Conservation (phyloP, 2,329 filamentous ascomycete species). For the Dothiorella sarmentorum region DNA sequence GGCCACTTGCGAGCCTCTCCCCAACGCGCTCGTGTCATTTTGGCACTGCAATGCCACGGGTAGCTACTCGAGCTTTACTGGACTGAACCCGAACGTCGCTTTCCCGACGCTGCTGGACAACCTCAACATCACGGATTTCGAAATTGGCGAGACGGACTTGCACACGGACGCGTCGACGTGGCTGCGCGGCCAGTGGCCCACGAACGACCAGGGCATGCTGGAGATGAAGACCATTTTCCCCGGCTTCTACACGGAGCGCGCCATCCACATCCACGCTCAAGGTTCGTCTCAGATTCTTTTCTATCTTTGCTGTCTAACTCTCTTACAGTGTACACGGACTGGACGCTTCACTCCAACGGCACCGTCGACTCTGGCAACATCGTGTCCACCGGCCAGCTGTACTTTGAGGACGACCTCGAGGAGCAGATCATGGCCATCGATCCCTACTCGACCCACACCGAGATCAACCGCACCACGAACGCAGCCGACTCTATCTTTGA, state of each 20-base stretch:
- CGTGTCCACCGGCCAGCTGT: conserved; percentile 34
- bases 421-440: conserved; percentile 34
- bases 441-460: conserved; percentile 33
- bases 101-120: conserved; percentile 26
- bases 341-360: conserved; percentile 27
- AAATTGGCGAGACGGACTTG: conserved; percentile 20
- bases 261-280: conserved; percentile 27
- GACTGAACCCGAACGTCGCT: conserved; percentile 20
- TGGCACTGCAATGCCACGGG: conserved; percentile 32
- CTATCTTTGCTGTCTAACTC: neutral
- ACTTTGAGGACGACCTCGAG: conserved; percentile 29
- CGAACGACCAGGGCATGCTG: conserved; percentile 26
- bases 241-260: conserved; percentile 26
- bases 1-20: conserved; percentile 41
- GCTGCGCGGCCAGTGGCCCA: conserved; percentile 31
- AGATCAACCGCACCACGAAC: conserved; percentile 38
- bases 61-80: conserved; percentile 30
- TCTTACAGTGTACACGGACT: conserved; percentile 22
- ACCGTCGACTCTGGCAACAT: conserved; percentile 29
- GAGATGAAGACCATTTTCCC: conserved; percentile 29
- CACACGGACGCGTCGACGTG: conserved; percentile 32
- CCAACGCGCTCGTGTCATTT: conserved; percentile 35
- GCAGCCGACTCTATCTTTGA: conserved; percentile 24
- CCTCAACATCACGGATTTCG: conserved; percentile 27
- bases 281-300: neutral